A percentile compares a stretch with the other conserved stretches of the same genome.
phyloP scores from a whole-genome alignment of 345 rosid genomes.

The Melaleuca alternifolia region DNA sequence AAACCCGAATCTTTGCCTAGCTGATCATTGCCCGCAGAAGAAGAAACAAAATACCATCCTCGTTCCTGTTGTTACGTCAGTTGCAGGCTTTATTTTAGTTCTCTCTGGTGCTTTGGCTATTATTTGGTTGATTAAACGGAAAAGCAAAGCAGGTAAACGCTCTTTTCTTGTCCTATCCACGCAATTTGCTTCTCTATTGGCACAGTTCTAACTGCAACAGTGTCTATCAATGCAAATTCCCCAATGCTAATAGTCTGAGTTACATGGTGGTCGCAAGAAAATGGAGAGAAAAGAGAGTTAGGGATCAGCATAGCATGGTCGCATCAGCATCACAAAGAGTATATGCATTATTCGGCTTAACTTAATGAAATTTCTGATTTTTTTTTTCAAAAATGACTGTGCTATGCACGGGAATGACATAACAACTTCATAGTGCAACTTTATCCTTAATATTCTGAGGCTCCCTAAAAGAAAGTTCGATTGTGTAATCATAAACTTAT shows the following conservation, averaged over 20 bases:
- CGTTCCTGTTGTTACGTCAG: not conserved
- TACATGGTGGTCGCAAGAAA: not conserved
- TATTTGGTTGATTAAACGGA: not conserved
- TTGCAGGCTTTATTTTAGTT: not conserved
- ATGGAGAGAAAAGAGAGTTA: not conserved
- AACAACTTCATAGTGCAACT: not conserved
- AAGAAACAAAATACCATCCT: not conserved
- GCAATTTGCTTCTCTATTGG: not conserved
- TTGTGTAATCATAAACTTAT: not conserved
- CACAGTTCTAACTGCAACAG: not conserved
- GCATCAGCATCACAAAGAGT: not conserved
- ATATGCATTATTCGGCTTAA: not conserved
- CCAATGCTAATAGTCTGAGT: not conserved
- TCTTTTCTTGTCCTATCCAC: not conserved
- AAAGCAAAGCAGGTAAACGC: rapidly evolving
- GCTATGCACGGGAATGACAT: not conserved
- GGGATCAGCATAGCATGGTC: not conserved
- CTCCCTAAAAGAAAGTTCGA: not conserved
- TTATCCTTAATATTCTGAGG: not conserved
- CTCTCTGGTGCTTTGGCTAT: not conserved
- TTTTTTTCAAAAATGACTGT: not conserved
- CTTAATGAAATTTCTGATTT: not conserved
- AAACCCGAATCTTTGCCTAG: slow-evolving; percentile 16
- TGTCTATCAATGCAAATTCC: not conserved
- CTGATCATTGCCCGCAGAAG: not conserved